Evolutionary conservation across 495 filamentous ascomycete genomes (phyloP).

Genomic region (Cairneyella variabilis): DNA sequence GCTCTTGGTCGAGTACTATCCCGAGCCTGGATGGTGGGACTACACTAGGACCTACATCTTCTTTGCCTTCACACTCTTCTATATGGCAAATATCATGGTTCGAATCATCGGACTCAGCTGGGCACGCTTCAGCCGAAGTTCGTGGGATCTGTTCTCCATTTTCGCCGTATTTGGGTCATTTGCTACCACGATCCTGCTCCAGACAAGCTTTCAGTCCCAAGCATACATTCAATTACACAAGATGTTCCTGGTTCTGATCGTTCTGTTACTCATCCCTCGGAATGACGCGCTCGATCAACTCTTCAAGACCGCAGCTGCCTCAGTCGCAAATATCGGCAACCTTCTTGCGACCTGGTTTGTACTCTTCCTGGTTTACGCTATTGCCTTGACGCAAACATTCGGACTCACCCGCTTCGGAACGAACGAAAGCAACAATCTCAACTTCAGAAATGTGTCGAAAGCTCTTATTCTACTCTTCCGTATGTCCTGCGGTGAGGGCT

Average conservation of each 20-base stretch:
- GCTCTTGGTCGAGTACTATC: conserved; percentile 82
- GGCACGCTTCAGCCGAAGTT: conserved; percentile 87
- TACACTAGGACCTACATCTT: conserved; percentile 70
- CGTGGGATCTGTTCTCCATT: conserved; percentile 92
- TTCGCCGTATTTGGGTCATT: conserved; percentile 82
- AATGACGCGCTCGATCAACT: conserved; percentile 98
- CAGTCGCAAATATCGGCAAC: conserved; percentile 85
- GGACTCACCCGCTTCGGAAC: conserved; percentile 84
- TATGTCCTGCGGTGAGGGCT: conserved; percentile 89
- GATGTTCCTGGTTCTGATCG: conserved; percentile 85
- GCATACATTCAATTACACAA: conserved; percentile 81
- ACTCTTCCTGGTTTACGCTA: conserved; percentile 92
- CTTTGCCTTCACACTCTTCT: conserved; percentile 78
- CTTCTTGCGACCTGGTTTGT: conserved; percentile 96
- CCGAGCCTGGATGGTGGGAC: conserved; percentile 64
- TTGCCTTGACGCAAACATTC: conserved; percentile 94
- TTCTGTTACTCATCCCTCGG: conserved; percentile 87
- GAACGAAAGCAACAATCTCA: conserved; percentile 75
- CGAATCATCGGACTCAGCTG: conserved; percentile 87
- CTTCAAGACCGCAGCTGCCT: conserved; percentile 98
- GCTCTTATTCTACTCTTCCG: conserved; percentile 91
- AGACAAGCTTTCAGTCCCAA: conserved; percentile 49
- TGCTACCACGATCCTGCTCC: conserved; percentile 65
- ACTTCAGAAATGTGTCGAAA: conserved; percentile 90
- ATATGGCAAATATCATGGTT: conserved; percentile 79